Evolutionary conservation across 495 filamentous ascomycete species (phyloP).

Genomic region (Hypoxylon trugodes): DNA sequence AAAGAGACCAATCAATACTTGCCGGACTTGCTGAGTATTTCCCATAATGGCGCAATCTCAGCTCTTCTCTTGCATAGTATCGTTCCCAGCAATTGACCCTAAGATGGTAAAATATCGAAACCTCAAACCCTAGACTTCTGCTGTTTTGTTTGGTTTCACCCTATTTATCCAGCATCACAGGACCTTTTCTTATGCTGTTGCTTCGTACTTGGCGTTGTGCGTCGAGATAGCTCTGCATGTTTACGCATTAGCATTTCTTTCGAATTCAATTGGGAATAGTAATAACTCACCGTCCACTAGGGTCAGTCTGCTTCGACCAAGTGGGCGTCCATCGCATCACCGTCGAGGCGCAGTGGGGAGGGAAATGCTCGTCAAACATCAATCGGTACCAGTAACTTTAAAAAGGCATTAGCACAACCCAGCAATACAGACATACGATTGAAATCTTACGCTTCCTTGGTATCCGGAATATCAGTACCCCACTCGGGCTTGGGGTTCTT

Average conservation of each 20-base stretch:
- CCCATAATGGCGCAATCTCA: slow-evolving; percentile 31
- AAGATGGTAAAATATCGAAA: background rate
- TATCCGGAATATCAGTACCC: slow-evolving; percentile 88
- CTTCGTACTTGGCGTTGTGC: slow-evolving; percentile 30
- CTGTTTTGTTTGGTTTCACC: slow-evolving; percentile 10
- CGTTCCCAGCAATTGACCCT: slow-evolving; percentile 1
- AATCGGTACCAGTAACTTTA: slow-evolving; percentile 89
- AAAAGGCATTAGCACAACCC: slow-evolving; percentile 23
- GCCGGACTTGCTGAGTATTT: slow-evolving; percentile 18
- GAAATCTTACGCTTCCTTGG: slow-evolving; percentile 86
- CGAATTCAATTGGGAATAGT: background rate
- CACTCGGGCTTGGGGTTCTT: slow-evolving; percentile 96
- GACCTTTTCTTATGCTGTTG: slow-evolving; percentile 13
- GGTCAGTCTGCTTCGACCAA: slow-evolving; percentile 95
- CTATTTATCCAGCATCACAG: slow-evolving; percentile 10
- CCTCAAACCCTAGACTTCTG: slow-evolving; percentile 1
- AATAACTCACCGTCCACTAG: slow-evolving; percentile 81
- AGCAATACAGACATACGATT: background rate
- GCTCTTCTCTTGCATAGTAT: slow-evolving; percentile 11
- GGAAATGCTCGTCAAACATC: slow-evolving; percentile 99
- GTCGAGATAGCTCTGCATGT: slow-evolving; percentile 33
- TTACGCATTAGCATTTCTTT: slow-evolving; percentile 17
- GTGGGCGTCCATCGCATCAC: slow-evolving; percentile 98
- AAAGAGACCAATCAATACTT: slow-evolving; percentile 19
- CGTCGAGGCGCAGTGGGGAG: slow-evolving; percentile 85